These are phyloP conservation scores for Hericium erinaceus DNA, from an alignment of 768 basidiomycete species.

Conservation along the genomic window DNA sequence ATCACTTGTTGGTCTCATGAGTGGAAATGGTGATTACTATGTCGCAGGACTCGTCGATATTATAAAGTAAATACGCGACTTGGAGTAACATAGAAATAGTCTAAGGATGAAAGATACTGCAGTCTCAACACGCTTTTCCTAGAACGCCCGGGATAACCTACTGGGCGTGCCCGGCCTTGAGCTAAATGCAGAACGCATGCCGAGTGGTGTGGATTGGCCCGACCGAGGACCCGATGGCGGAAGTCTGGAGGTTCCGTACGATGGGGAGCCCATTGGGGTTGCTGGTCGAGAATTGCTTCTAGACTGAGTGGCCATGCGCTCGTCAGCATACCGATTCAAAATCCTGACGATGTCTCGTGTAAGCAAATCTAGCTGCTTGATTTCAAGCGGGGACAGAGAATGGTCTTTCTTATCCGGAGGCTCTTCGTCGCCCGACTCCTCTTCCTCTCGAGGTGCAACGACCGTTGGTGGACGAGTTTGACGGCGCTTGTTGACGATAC, in stretches of 20 bases:
- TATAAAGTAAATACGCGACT: too few relatives aligned
- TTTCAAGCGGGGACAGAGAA: conserved; percentile 56
- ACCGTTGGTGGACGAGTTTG: conserved; percentile 23
- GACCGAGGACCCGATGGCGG: conserved; percentile 35
- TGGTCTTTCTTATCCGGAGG: conserved; percentile 33
- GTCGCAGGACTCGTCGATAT: too few relatives aligned
- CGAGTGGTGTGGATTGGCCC: conserved; percentile 48
- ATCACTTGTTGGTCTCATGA: too few relatives aligned
- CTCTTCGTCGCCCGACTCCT: conserved; percentile 54
- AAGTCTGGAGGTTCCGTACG: conserved; percentile 27
- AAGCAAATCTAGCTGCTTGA: conserved; percentile 66
- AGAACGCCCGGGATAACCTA: conserved; percentile 33
- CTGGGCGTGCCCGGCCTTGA: conserved; percentile 63
- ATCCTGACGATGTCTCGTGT: conserved; percentile 68
- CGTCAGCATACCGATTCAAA: conserved; percentile 61
- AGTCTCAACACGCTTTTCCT: background rate
- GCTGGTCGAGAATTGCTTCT: conserved; percentile 54
- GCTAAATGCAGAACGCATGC: conserved; percentile 31
- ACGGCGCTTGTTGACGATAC: conserved; percentile 44
- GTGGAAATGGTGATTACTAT: too few relatives aligned
- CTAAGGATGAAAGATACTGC: too few relatives aligned
- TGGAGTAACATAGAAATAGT: too few relatives aligned
- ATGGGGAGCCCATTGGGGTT: conserved; percentile 52
- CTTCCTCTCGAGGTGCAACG: conserved; percentile 34
- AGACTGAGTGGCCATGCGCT: conserved; percentile 49